These are phyloP conservation scores for Penicillium psychrofluorescens DNA, from an alignment of 495 filamentous ascomycete genomes.

Conservation along the genomic window DNA sequence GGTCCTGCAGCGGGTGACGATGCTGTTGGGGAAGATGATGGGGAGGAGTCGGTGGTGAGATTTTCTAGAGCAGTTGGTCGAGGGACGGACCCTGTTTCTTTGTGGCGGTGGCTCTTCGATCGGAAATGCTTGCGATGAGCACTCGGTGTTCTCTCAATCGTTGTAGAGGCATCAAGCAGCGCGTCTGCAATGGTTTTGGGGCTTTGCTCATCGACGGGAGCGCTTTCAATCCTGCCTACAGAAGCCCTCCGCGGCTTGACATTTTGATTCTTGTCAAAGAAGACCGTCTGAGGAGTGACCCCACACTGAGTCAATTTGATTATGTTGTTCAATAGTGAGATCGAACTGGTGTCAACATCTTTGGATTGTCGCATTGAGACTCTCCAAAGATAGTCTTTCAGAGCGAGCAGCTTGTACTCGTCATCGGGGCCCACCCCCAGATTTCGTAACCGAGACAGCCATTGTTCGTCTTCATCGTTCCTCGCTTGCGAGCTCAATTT, in stretches of 20 bases:
- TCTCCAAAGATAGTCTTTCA: conserved; percentile 90
- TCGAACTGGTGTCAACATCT: conserved; percentile 20
- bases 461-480: conserved; percentile 96
- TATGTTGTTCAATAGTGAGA: conserved; percentile 56
- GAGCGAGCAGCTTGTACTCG: conserved; percentile 79
- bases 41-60: conserved; percentile 21
- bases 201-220: conserved; percentile 27
- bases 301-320: conserved; percentile 62
- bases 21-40: conserved; percentile 25
- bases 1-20: conserved; percentile 35
- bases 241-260: conserved; percentile 35
- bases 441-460: conserved; percentile 76
- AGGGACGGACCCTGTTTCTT: conserved; percentile 29
- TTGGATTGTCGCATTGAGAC: conserved; percentile 64
- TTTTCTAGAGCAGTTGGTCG: conserved; percentile 12
- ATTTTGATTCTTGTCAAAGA: conserved; percentile 71
- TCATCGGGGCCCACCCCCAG: conserved; percentile 79
- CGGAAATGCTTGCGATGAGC: conserved; percentile 49
- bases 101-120: conserved; percentile 35
- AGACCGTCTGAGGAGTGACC: conserved; percentile 77
- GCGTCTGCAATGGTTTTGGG: conserved; percentile 84
- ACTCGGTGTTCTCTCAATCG: conserved; percentile 63
- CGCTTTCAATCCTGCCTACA: conserved; percentile 16
- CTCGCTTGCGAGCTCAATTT: conserved; percentile 42
- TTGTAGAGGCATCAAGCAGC: conserved; percentile 84